Conservation (phyloP, 805 yeast species). For the Naumovozyma dairenensis region DNA sequence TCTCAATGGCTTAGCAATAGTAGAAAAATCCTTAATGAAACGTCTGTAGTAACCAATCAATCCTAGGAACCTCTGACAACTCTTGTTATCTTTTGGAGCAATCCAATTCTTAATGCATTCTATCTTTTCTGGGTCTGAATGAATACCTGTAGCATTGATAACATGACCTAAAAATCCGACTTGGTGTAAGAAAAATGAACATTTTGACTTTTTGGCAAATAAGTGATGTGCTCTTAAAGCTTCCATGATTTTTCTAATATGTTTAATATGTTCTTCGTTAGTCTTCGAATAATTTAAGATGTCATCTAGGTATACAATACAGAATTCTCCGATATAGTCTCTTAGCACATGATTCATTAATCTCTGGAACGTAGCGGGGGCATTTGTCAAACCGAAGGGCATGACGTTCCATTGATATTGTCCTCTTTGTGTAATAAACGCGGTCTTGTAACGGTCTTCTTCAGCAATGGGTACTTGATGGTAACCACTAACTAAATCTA, state of each 20-base stretch:
- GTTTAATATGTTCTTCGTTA: slow-evolving; percentile 1
- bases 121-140: no score
- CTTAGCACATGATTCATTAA: slow-evolving; percentile 1
- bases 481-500: slow-evolving; percentile 9
- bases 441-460: slow-evolving; percentile 6
- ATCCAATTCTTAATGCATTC: background rate
- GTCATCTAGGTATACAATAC: slow-evolving; percentile 1
- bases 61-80: slow-evolving; percentile 2
- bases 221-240: background rate
- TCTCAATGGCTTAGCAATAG: background rate
- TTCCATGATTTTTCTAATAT: background rate
- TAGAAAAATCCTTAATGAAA: background rate
- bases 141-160: no score
- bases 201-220: slow-evolving; percentile 1
- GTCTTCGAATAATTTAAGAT: background rate
- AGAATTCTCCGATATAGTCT: background rate
- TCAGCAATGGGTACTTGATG: slow-evolving; percentile 9
- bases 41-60: slow-evolving; percentile 6
- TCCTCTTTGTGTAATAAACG: slow-evolving; percentile 9
- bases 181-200: background rate
- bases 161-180: background rate
- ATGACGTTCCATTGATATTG: slow-evolving; percentile 10
- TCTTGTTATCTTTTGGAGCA: slow-evolving; percentile 1
- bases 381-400: slow-evolving; percentile 6
- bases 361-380: background rate